Percentiles rank a stretch among this genome's conserved stretches.
These are phyloP conservation scores for Lecanicillium sp. DNA, from an alignment of 2,329 filamentous ascomycete genomes.

Conservation along the genomic window DNA sequence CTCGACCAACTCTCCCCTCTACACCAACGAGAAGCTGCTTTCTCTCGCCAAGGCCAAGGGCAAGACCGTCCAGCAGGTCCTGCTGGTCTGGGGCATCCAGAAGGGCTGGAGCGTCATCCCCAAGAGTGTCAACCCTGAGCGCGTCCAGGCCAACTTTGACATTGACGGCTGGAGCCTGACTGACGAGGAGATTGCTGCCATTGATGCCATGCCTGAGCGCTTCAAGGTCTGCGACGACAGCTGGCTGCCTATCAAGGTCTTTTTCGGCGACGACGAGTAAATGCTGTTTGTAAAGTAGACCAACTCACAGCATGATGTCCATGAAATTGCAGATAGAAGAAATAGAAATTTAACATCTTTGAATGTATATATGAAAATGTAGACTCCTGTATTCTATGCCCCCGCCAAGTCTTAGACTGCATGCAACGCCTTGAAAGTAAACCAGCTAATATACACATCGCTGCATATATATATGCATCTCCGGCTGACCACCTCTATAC, in stretches of 20 bases:
- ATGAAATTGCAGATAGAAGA: background rate
- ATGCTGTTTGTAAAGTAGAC: no score
- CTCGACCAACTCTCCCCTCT: conserved; percentile 60
- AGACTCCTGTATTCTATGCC: no score
- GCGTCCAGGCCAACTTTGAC: conserved; percentile 70
- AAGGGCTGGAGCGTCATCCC: conserved; percentile 79
- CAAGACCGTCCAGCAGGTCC: conserved; percentile 65
- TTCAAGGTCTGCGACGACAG: conserved; percentile 76
- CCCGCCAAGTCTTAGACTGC: no score
- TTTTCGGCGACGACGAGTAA: conserved; percentile 77
- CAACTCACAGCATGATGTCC: background rate
- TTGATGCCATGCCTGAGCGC: conserved; percentile 61
- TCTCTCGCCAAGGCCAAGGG: conserved; percentile 56
- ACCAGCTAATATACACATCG: no score
- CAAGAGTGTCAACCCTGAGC: conserved; percentile 66
- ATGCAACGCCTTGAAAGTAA: no score
- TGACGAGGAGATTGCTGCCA: conserved; percentile 60
- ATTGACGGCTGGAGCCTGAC: conserved; percentile 66
- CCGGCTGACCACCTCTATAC: no score
- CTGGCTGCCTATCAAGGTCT: conserved; percentile 71
- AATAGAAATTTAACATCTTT: background rate
- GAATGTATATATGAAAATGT: background rate
- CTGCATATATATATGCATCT: no score
- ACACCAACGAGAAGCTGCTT: conserved; percentile 56
- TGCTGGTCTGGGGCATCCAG: conserved; percentile 73